Evolutionary conservation across 83 land plant species (phyloP).

Genomic region (Picea mariana): DNA sequence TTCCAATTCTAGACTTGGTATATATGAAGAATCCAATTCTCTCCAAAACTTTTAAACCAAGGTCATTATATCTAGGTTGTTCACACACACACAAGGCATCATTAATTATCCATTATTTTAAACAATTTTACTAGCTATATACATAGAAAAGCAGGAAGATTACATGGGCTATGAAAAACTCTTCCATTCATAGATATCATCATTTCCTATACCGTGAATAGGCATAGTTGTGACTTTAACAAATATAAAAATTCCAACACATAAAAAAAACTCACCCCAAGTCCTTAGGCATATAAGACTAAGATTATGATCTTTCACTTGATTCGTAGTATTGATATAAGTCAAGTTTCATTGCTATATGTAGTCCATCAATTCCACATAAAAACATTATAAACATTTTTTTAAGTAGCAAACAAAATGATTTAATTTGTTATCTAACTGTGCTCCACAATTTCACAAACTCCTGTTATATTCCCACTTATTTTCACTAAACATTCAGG

Average conservation of each 20-base stretch:
- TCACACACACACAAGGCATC: too few relatives aligned
- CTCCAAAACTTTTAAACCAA: too few relatives aligned
- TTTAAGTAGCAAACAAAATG: not conserved
- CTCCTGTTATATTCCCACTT: slow-evolving; percentile 56
- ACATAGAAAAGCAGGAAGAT: too few relatives aligned
- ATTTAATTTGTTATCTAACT: slow-evolving; percentile 69
- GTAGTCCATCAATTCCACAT: not conserved
- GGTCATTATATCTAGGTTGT: too few relatives aligned
- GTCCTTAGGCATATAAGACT: not conserved
- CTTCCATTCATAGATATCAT: too few relatives aligned
- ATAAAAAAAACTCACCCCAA: not conserved
- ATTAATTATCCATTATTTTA: too few relatives aligned
- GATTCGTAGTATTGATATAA: slow-evolving; percentile 1
- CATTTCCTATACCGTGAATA: too few relatives aligned
- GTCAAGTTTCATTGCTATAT: slow-evolving; percentile 6
- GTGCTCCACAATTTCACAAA: slow-evolving; percentile 52
- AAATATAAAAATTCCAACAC: not conserved
- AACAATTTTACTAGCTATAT: too few relatives aligned
- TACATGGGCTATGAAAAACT: too few relatives aligned
- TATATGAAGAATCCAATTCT: too few relatives aligned
- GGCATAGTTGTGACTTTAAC: not conserved
- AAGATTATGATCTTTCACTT: not conserved
- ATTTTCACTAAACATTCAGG: slow-evolving; percentile 69
- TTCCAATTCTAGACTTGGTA: too few relatives aligned
- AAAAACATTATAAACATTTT: slow-evolving; percentile 4